A percentile compares a stretch with the other conserved stretches of the same genome.
These are phyloP conservation scores for Apiospora pterosperma DNA, from an alignment of 2,329 filamentous ascomycete species.

Conservation along the genomic window DNA sequence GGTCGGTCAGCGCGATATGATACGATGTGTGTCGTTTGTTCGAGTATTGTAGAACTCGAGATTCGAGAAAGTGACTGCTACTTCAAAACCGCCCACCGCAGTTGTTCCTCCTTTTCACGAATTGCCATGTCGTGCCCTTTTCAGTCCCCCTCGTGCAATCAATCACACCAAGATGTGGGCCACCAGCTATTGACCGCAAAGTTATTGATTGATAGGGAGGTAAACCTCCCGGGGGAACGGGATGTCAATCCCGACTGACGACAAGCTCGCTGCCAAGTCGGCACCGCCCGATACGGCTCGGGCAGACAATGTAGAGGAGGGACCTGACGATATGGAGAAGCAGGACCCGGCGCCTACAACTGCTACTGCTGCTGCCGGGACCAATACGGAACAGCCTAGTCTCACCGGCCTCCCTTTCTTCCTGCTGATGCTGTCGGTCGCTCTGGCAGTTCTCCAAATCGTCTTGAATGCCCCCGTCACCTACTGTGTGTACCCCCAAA, in stretches of 20 bases:
- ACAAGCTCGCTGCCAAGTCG: neutral
- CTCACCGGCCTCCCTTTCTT: slow-evolving; percentile 14
- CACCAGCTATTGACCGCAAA: too few species aligned
- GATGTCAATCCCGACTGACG: neutral
- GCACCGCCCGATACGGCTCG: neutral
- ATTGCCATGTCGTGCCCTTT: neutral
- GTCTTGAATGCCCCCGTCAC: slow-evolving; percentile 17
- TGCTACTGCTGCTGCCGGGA: neutral
- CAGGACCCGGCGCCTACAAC: neutral
- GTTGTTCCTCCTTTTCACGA: neutral
- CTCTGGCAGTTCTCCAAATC: slow-evolving; percentile 14
- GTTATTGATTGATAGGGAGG: neutral
- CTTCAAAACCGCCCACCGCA: neutral
- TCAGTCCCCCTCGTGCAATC: neutral
- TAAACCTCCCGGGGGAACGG: neutral
- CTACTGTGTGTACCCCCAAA: slow-evolving; percentile 13
- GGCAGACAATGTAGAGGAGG: neutral
- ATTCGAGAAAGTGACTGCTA: neutral
- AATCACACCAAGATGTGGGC: neutral
- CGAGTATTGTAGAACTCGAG: neutral
- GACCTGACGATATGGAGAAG: neutral
- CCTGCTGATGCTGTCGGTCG: slow-evolving; percentile 13
- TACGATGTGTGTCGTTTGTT: neutral
- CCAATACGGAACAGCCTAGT: neutral
- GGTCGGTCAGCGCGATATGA: neutral